These are phyloP conservation scores for Sporothrix variecibatus DNA, from an alignment of 2,329 filamentous ascomycete genomes.

Conservation along the genomic window DNA sequence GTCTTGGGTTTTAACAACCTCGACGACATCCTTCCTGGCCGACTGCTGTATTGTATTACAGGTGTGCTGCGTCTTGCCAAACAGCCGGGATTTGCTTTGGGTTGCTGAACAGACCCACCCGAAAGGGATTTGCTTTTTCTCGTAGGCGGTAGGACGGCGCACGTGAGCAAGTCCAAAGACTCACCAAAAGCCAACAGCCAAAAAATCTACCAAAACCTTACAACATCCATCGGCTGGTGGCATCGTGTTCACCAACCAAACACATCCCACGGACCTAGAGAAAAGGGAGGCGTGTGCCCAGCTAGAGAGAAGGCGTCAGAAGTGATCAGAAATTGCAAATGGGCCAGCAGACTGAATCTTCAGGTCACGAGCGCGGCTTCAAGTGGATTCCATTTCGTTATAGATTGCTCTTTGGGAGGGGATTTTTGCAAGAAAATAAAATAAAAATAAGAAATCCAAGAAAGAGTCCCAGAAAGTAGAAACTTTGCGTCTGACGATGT, in stretches of 20 bases:
- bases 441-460: not conserved
- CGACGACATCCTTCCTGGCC: not conserved
- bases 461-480: not conserved
- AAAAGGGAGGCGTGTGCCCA: too few relatives aligned
- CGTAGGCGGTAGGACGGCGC: slow-evolving; percentile 11
- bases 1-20: not conserved
- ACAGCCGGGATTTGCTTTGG: slow-evolving; percentile 26
- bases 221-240: not conserved
- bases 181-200: not conserved
- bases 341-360: slow-evolving; percentile 13
- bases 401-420: slow-evolving; percentile 28
- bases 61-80: slow-evolving; percentile 13
- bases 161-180: slow-evolving; percentile 14
- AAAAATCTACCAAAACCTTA: not conserved
- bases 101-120: not conserved
- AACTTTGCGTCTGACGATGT: not conserved
- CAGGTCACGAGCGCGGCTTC: slow-evolving; percentile 21
- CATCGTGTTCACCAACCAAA: not conserved
- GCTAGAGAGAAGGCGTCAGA: not conserved
- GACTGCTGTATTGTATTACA: not conserved
- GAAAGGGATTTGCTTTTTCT: slow-evolving; percentile 19
- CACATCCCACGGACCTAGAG: not conserved
- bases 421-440: not conserved
- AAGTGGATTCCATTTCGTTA: slow-evolving; percentile 29
- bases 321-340: slow-evolving; percentile 11